These are phyloP conservation scores for Rhodotorula kratochvilovae DNA, from an alignment of 768 basidiomycete genomes.

Conservation along the genomic window DNA sequence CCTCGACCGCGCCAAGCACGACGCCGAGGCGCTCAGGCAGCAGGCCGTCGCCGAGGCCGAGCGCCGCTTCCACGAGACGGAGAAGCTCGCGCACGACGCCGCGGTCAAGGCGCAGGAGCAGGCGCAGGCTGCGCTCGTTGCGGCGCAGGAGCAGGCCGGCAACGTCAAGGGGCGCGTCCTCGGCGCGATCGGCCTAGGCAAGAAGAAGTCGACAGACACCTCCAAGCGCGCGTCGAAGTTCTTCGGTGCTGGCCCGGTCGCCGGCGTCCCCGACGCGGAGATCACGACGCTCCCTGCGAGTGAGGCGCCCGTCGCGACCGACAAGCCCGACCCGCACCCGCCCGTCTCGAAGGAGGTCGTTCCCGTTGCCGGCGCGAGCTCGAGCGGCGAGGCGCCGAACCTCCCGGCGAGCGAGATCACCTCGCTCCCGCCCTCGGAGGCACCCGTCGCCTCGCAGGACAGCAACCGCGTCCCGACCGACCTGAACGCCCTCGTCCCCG, in stretches of 20 bases:
- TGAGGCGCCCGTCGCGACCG: slow-evolving; percentile 23
- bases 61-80: slow-evolving; percentile 1
- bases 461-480: not conserved
- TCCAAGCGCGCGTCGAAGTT: not conserved
- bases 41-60: not conserved
- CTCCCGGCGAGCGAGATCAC: slow-evolving; percentile 10
- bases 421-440: slow-evolving; percentile 5
- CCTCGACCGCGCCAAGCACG: slow-evolving; percentile 13
- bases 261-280: slow-evolving; percentile 10
- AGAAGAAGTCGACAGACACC: not conserved
- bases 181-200: not conserved
- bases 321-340: slow-evolving; percentile 10
- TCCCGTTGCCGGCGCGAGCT: not conserved
- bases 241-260: not conserved
- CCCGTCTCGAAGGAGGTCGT: slow-evolving; percentile 9
- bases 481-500: not conserved
- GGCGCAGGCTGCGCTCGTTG: not conserved
- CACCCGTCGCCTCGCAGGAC: not conserved
- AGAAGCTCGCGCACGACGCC: slow-evolving; percentile 13
- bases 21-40: not conserved
- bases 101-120: not conserved
- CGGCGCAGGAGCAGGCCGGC: not conserved
- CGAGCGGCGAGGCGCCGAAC: slow-evolving; percentile 2
- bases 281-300: slow-evolving; percentile 15
- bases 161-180: not conserved